phyloP scores from a whole-genome alignment of 192 early-diverging fungal species.

The Coemansia sp. region DNA sequence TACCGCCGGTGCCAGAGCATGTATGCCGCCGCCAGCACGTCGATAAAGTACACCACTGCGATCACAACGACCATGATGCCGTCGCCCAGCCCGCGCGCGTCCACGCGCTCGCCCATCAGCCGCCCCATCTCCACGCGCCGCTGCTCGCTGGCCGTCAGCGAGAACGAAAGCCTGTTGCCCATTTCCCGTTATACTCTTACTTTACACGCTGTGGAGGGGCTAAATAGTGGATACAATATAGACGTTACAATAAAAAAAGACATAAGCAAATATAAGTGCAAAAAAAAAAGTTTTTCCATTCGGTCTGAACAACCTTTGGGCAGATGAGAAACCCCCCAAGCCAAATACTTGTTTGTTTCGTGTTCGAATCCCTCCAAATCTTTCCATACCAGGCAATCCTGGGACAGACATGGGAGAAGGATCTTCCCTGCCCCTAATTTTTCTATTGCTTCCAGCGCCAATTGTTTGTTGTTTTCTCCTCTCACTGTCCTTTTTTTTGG shows the following conservation, averaged over 20 bases:
- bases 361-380: too few species aligned
- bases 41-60: conserved; percentile 7
- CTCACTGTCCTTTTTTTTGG: too few species aligned
- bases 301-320: too few species aligned
- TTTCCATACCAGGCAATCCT: too few species aligned
- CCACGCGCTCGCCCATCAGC: neutral
- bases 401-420: too few species aligned
- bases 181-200: neutral
- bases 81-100: conserved; percentile 24
- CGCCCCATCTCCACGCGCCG: conserved; percentile 6
- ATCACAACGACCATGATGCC: conserved; percentile 12
- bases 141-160: conserved; percentile 16
- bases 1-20: conserved; percentile 32
- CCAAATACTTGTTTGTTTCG: too few species aligned
- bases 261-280: neutral
- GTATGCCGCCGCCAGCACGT: conserved; percentile 16
- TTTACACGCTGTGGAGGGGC: neutral
- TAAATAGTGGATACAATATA: conserved; percentile 2
- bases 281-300: neutral
- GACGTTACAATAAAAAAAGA: neutral
- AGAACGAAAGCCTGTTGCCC: conserved; percentile 28
- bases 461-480: too few species aligned
- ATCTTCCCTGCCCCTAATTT: too few species aligned
- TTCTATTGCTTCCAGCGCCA: too few species aligned
- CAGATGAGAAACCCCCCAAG: too few species aligned